These are phyloP conservation scores for Peronospora destructor DNA, from an alignment of 352 stramenopile species.

Conservation along the genomic window DNA sequence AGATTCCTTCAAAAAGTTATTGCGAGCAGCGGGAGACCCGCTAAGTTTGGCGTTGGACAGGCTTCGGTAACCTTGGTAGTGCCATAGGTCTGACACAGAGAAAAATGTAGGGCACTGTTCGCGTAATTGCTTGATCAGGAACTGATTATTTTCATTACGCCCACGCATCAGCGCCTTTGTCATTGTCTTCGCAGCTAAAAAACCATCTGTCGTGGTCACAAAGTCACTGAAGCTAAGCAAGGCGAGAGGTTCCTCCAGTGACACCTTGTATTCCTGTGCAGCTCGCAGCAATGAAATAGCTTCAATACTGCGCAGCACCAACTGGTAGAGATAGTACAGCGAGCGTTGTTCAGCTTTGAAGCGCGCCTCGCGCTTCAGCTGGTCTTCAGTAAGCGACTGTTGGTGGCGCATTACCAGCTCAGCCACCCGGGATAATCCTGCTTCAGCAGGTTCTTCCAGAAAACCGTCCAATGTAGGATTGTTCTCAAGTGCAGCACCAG, in stretches of 20 bases:
- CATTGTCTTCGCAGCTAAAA: constrained; percentile 58
- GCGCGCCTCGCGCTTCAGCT: constrained; percentile 64
- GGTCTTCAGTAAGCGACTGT: constrained; percentile 62
- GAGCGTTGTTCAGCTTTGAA: constrained; percentile 81
- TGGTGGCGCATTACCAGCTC: constrained; percentile 66
- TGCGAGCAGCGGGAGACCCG: constrained; percentile 47
- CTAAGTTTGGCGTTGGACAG: constrained; percentile 76
- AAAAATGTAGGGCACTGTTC: constrained; percentile 83
- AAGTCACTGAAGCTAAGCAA: constrained; percentile 72
- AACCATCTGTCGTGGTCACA: constrained; percentile 56
- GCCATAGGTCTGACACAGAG: constrained; percentile 68
- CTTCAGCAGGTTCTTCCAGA: constrained; percentile 33
- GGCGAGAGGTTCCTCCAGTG: constrained; percentile 57
- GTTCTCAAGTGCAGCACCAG: constrained; percentile 47
- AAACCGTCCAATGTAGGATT: constrained; percentile 42
- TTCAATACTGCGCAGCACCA: constrained; percentile 74
- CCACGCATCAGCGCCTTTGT: constrained; percentile 74
- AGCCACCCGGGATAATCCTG: constrained; percentile 47
- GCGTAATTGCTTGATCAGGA: constrained; percentile 75
- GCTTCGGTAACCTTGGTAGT: constrained; percentile 83
- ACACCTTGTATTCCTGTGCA: constrained; percentile 57
- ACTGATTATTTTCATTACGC: constrained; percentile 75
- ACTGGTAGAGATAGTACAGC: constrained; percentile 69
- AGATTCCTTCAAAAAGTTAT: constrained; percentile 59
- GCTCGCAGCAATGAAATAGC: constrained; percentile 67